A percentile compares a stretch with the other conserved stretches of the same genome.
Evolutionary conservation across 805 yeast genomes (phyloP).

Genomic region (Candida loeiensis): DNA sequence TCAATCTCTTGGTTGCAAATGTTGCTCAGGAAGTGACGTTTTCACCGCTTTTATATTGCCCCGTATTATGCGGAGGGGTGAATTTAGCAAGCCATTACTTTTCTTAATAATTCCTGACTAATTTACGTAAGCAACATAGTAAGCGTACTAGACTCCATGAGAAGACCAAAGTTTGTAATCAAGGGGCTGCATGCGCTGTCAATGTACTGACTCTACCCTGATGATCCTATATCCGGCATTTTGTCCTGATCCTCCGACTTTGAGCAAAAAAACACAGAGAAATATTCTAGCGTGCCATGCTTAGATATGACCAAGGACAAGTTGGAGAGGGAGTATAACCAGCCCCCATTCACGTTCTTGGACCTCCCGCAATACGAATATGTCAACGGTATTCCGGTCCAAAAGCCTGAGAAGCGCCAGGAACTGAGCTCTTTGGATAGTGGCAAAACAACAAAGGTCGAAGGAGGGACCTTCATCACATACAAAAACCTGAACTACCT

Average conservation of each 20-base stretch:
- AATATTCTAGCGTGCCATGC: neutral
- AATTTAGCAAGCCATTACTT: neutral
- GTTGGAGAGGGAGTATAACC: conserved; percentile 6
- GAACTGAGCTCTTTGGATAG: neutral
- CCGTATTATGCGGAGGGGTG: neutral
- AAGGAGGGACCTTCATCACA: conserved; percentile 7
- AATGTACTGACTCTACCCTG: too few relatives aligned
- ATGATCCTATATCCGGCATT: too few relatives aligned
- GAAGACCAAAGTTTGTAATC: too few relatives aligned
- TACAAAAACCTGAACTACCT: conserved; percentile 5
- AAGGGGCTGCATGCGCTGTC: too few relatives aligned
- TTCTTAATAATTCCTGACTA: neutral
- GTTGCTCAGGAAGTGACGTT: too few relatives aligned
- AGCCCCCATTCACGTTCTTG: conserved; percentile 1
- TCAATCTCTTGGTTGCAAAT: too few relatives aligned
- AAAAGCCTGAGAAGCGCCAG: neutral
- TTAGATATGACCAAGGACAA: conserved; percentile 7
- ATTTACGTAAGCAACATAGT: neutral
- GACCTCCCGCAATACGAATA: conserved; percentile 6
- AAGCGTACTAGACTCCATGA: neutral
- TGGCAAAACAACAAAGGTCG: neutral
- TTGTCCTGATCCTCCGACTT: too few relatives aligned
- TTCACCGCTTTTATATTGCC: neutral
- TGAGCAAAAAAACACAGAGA: neutral
- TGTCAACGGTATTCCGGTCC: conserved; percentile 3